Evolutionary conservation across 225 moss, liverwort and hornwort genomes (phyloP).

Genomic region (Pleurozium schreberi): DNA sequence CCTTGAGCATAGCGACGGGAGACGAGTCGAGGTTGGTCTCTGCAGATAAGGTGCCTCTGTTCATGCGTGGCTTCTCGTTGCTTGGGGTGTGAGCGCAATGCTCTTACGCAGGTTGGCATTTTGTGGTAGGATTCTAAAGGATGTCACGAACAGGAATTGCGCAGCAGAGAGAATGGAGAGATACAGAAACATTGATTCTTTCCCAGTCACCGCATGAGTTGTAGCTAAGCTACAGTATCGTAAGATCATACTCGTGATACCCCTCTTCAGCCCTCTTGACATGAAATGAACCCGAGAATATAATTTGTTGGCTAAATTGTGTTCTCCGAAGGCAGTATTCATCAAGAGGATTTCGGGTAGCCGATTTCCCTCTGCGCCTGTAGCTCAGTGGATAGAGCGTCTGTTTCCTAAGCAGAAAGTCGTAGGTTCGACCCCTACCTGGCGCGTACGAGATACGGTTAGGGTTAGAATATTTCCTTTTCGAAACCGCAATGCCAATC

Average conservation of each 20-base stretch:
- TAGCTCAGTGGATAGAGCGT: background rate
- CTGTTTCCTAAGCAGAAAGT: background rate
- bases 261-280: background rate
- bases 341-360: fast-evolving
- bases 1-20: background rate
- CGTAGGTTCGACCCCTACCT: background rate
- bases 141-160: background rate
- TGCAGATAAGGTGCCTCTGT: background rate
- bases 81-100: background rate
- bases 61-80: background rate
- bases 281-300: background rate
- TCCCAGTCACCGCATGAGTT: background rate
- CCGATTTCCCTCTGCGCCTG: background rate
- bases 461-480: fast-evolving
- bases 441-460: background rate
- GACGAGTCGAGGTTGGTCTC: background rate
- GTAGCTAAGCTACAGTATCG: background rate
- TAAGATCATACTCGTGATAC: background rate
- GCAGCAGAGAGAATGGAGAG: background rate
- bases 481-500: fast-evolving
- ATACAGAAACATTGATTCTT: no score
- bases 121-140: no score
- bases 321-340: fast-evolving
- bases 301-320: fast-evolving
- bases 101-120: background rate